Conservation (phyloP, 495 filamentous ascomycete genomes). For the Lichenothelia convexa region DNA sequence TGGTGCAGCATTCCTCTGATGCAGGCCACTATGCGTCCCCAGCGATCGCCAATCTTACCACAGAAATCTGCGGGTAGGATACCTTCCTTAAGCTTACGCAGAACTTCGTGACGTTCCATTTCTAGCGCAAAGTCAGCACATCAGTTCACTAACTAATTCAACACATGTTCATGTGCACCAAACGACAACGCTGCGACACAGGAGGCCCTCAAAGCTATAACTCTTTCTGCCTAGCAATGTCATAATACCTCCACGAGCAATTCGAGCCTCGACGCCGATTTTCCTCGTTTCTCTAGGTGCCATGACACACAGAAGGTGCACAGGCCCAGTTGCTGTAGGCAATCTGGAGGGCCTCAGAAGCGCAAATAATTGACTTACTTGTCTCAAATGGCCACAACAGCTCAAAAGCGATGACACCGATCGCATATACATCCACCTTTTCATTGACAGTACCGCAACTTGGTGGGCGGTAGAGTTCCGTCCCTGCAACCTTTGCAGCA, state of each 20-base stretch:
- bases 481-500: slow-evolving; percentile 18
- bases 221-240: not conserved
- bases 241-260: not conserved
- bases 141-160: not conserved
- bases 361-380: not conserved
- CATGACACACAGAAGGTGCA: not conserved
- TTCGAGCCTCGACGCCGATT: not conserved
- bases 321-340: not conserved
- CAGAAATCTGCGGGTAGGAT: slow-evolving; percentile 1
- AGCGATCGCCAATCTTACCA: not conserved
- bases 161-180: not conserved
- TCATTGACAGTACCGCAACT: slow-evolving; percentile 2
- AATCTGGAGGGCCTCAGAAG: not conserved
- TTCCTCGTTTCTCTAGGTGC: no score
- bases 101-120: slow-evolving; percentile 5
- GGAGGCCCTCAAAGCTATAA: not conserved
- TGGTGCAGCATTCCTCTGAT: slow-evolving; percentile 2
- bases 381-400: slow-evolving; percentile 19
- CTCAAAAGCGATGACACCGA: slow-evolving; percentile 25
- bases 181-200: not conserved
- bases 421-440: slow-evolving; percentile 24
- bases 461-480: slow-evolving; percentile 21
- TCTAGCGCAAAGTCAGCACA: not conserved
- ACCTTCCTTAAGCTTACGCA: slow-evolving; percentile 1
- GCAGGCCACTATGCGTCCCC: not conserved